Evolutionary conservation across 768 basidiomycete species (phyloP).

Genomic region (Suillus subalutaceus): DNA sequence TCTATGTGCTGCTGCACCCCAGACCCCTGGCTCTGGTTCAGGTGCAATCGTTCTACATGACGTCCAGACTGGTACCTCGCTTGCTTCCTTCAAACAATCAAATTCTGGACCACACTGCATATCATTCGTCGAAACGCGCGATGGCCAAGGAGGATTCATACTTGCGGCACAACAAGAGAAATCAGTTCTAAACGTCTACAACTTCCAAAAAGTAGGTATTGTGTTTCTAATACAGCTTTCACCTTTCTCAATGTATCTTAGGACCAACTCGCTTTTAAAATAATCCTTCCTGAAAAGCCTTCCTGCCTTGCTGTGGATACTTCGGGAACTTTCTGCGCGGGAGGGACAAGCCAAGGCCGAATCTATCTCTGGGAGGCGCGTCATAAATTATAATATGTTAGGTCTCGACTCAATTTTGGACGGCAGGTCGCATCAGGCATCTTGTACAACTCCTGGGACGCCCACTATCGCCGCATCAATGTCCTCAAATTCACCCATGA

Average conservation of each 20-base stretch:
- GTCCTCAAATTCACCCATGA: constrained; percentile 84
- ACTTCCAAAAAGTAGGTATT: constrained; percentile 82
- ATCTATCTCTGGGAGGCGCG: constrained; percentile 96
- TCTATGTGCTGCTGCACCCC: constrained; percentile 61
- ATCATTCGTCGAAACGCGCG: constrained; percentile 65
- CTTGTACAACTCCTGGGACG: constrained; percentile 89
- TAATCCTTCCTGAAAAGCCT: constrained; percentile 89
- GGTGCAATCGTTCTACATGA: constrained; percentile 81
- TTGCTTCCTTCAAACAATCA: constrained; percentile 91
- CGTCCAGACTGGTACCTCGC: constrained; percentile 69
- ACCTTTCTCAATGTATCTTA: constrained; percentile 33
- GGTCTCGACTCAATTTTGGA: constrained; percentile 18
- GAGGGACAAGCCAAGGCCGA: constrained; percentile 85
- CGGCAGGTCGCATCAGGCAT: constrained; percentile 89
- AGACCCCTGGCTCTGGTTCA: constrained; percentile 38
- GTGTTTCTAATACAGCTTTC: not conserved
- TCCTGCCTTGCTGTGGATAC: constrained; percentile 77
- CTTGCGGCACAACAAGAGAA: constrained; percentile 88
- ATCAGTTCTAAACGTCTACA: constrained; percentile 86
- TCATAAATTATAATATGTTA: constrained; percentile 19
- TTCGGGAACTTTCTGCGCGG: constrained; percentile 78
- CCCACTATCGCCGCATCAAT: constrained; percentile 90
- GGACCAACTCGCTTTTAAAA: constrained; percentile 89
- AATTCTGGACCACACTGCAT: constrained; percentile 65
- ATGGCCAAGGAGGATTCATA: constrained; percentile 82